A percentile compares a stretch with the other conserved stretches of the same genome.
phyloP scores from a whole-genome alignment of 75 land plant species.

The Azolla pinnata region DNA sequence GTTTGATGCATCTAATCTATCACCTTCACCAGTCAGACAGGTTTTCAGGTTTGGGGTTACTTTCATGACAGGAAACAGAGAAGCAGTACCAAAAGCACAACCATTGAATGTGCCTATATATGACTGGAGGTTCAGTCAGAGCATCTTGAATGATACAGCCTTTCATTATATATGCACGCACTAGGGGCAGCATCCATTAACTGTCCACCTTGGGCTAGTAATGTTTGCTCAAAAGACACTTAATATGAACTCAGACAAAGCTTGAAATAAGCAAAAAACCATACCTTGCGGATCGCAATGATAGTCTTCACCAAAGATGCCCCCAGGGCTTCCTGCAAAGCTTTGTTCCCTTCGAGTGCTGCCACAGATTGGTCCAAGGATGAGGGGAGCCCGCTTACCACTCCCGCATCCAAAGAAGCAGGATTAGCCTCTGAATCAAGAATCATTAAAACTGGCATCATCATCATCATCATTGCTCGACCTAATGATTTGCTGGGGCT shows the following conservation, averaged over 20 bases:
- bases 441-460: not conserved
- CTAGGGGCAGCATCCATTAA: too few species aligned
- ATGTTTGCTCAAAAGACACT: too few species aligned
- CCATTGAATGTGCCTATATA: too few species aligned
- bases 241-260: not conserved
- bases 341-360: constrained; percentile 49
- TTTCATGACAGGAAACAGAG: too few species aligned
- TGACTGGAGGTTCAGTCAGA: too few species aligned
- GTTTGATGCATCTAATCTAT: too few species aligned
- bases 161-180: too few species aligned
- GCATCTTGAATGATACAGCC: too few species aligned
- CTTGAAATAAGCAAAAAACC: constrained; percentile 4
- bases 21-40: too few species aligned
- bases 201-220: too few species aligned
- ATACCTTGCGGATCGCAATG: constrained; percentile 46
- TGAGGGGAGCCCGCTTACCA: constrained; percentile 47
- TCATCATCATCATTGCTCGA: not conserved
- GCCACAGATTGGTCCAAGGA: constrained; percentile 54
- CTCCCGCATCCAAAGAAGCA: constrained; percentile 15
- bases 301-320: constrained; percentile 48
- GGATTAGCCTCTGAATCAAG: constrained; percentile 59
- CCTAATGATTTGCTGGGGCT: not conserved
- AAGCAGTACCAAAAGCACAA: too few species aligned
- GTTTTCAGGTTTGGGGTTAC: too few species aligned
- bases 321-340: constrained; percentile 51